A percentile compares a stretch with the other conserved stretches of the same genome.
phyloP scores from a whole-genome alignment of 2,329 filamentous ascomycete species.

The Chaetomium sp. region DNA sequence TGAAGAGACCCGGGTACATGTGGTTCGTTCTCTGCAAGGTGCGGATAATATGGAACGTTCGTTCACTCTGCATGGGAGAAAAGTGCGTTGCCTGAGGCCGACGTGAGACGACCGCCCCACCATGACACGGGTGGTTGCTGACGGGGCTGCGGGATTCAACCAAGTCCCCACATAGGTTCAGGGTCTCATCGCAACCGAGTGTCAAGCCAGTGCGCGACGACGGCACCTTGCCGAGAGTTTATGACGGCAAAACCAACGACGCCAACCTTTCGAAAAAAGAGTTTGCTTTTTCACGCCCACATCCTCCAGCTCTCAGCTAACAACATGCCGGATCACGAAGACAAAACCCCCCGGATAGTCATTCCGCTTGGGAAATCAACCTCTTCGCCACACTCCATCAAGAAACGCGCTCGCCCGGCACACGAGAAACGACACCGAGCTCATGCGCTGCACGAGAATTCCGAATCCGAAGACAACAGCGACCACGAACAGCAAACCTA shows the following conservation, averaged over 20 bases:
- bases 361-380: conserved; percentile 31
- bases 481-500: conserved; percentile 24
- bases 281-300: not conserved
- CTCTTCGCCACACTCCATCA: conserved; percentile 22
- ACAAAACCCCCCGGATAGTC: conserved; percentile 28
- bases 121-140: not conserved
- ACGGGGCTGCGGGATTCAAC: no score
- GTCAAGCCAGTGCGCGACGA: not conserved
- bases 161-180: not conserved
- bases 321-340: conserved; percentile 29
- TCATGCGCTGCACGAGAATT: conserved; percentile 27
- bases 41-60: conserved; percentile 5
- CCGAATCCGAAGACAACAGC: conserved; percentile 40
- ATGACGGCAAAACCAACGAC: not conserved
- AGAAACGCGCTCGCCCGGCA: conserved; percentile 30
- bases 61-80: not conserved
- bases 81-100: conserved; percentile 20
- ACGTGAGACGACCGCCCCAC: conserved; percentile 1
- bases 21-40: not conserved
- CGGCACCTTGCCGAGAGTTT: not conserved
- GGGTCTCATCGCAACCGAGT: not conserved
- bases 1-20: conserved; percentile 13
- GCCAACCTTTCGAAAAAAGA: not conserved
- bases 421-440: conserved; percentile 33
- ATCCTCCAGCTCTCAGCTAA: not conserved